phyloP scores from a whole-genome alignment of 2,329 filamentous ascomycete species.

The Teratosphaeria viscida region DNA sequence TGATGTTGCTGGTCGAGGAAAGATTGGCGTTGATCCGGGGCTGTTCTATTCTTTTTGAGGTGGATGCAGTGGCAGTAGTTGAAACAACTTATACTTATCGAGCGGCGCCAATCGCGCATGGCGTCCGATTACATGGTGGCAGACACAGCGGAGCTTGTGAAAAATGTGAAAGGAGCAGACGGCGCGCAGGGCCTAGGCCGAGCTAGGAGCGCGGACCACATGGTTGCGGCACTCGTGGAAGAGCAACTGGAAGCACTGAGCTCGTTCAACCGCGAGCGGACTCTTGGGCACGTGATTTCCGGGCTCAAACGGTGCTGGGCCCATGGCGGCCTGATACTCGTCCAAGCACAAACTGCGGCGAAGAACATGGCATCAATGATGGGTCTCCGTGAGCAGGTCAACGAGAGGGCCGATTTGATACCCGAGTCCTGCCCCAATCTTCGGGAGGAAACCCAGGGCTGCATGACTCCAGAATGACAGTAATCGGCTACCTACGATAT shows the following conservation, averaged over 20 bases:
- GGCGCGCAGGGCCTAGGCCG: background rate
- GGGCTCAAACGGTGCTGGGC: no score
- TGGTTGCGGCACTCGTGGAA: background rate
- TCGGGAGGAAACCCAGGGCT: no score
- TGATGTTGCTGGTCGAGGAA: background rate
- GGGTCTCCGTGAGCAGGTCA: no score
- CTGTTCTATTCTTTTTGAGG: background rate
- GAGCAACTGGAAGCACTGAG: background rate
- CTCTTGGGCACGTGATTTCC: no score
- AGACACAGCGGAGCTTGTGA: background rate
- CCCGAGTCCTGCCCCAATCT: no score
- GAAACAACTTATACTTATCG: background rate
- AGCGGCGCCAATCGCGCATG: background rate
- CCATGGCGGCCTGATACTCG: background rate
- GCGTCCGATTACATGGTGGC: background rate
- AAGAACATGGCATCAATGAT: no score
- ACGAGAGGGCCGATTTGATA: no score
- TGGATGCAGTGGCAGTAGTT: background rate
- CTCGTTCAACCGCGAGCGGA: background rate
- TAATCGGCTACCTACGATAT: no score
- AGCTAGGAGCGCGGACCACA: background rate
- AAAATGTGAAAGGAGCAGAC: background rate
- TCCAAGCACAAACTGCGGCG: background rate
- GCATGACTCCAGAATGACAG: no score
- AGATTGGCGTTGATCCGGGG: background rate